These are phyloP conservation scores for Plasmopara muralis DNA, from an alignment of 352 stramenopile species.

Conservation along the genomic window DNA sequence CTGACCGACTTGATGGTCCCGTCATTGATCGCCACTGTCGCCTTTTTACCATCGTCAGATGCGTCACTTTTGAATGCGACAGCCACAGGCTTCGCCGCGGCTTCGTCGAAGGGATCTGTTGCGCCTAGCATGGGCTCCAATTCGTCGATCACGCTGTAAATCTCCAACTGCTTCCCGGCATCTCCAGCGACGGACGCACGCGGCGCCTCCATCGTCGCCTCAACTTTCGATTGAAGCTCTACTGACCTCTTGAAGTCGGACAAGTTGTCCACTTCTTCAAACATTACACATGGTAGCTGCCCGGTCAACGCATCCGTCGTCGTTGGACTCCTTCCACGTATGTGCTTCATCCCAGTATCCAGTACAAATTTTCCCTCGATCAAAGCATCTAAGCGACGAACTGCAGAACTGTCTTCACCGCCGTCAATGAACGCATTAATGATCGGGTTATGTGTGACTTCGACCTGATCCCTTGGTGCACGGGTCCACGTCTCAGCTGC, in stretches of 20 bases:
- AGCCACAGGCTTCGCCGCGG: neutral
- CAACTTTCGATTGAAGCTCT: constrained; percentile 6
- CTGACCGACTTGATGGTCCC: neutral
- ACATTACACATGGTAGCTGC: constrained; percentile 2
- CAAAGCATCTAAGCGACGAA: constrained; percentile 18
- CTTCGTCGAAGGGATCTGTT: neutral
- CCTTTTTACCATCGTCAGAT: neutral
- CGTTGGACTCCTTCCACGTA: neutral
- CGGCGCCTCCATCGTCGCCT: neutral
- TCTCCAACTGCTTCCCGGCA: neutral
- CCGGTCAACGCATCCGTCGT: neutral
- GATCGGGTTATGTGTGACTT: constrained; percentile 17
- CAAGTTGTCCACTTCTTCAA: neutral
- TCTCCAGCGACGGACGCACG: constrained; percentile 1
- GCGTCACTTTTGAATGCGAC: neutral
- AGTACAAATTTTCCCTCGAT: neutral
- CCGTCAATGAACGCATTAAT: constrained; percentile 3
- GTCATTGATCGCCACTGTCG: neutral
- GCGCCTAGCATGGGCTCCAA: neutral
- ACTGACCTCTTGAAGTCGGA: constrained; percentile 12
- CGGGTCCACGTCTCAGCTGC: constrained; percentile 20
- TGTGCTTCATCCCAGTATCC: constrained; percentile 5
- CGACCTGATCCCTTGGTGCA: constrained; percentile 8
- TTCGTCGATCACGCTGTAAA: neutral
- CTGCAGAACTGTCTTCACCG: constrained; percentile 17